A percentile compares a stretch with the other conserved stretches of the same genome.
phyloP scores from a whole-genome alignment of 1,284 basidiomycete species.

The Irpex rosettiformis region DNA sequence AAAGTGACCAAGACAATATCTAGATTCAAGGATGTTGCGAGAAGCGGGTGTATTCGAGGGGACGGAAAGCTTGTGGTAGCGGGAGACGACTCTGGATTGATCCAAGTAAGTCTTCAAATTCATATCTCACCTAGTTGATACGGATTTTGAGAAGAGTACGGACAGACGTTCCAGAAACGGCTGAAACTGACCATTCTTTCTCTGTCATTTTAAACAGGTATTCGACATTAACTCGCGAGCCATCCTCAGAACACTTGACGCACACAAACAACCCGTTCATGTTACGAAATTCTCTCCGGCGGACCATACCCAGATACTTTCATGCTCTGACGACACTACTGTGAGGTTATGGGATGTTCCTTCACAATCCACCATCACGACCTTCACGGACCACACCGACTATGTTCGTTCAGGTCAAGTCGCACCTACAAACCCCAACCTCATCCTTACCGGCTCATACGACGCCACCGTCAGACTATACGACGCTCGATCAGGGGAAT shows the following conservation, averaged over 20 bases:
- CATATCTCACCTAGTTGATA: background rate
- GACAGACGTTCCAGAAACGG: conserved; percentile 4
- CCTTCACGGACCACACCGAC: conserved; percentile 86
- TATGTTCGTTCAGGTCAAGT: conserved; percentile 94
- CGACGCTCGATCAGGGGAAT: conserved; percentile 79
- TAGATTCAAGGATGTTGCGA: conserved; percentile 93
- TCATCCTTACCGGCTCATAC: conserved; percentile 93
- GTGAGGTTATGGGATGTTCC: conserved; percentile 95
- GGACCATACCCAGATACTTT: conserved; percentile 80
- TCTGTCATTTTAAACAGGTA: conserved; percentile 45
- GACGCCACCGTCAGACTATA: conserved; percentile 90
- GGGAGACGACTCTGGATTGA: conserved; percentile 90
- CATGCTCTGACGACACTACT: conserved; percentile 95
- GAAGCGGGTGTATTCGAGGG: conserved; percentile 81
- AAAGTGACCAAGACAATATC: conserved; percentile 96
- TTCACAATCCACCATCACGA: conserved; percentile 77
- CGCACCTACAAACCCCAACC: conserved; percentile 77
- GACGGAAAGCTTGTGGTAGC: conserved; percentile 96
- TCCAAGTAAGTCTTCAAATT: conserved; percentile 60
- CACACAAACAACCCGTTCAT: conserved; percentile 95
- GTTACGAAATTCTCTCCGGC: conserved; percentile 89
- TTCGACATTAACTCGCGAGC: conserved; percentile 96
- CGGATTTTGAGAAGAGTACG: conserved; percentile 9
- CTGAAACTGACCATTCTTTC: conserved; percentile 14
- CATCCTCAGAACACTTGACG: conserved; percentile 88